A percentile compares a stretch with the other conserved stretches of the same genome.
Conservation (phyloP, 768 basidiomycete species). For the Fibroporia radiculosa region DNA sequence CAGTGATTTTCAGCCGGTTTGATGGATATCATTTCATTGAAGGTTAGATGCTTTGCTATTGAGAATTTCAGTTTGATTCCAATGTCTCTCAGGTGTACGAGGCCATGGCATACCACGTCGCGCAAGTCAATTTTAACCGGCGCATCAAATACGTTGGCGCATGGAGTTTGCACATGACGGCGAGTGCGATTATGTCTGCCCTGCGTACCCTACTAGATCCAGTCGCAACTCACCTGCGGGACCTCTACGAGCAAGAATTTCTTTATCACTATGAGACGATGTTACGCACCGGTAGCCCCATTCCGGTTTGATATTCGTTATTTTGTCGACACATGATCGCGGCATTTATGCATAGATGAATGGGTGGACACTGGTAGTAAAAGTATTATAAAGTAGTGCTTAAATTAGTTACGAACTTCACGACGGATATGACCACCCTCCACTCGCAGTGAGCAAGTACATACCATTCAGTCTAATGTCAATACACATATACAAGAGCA, state of each 20-base stretch:
- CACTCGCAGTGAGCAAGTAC: no score
- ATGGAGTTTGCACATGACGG: slow-evolving; percentile 94
- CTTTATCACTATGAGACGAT: slow-evolving; percentile 6
- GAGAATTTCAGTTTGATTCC: neutral
- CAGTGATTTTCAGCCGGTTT: slow-evolving; percentile 61
- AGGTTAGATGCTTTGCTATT: slow-evolving; percentile 36
- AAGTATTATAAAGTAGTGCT: neutral
- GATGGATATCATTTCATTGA: slow-evolving; percentile 82
- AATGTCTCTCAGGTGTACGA: slow-evolving; percentile 59
- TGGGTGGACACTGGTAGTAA: neutral
- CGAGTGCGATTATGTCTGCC: slow-evolving; percentile 75
- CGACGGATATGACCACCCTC: neutral
- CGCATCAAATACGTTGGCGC: slow-evolving; percentile 85
- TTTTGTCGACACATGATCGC: no score
- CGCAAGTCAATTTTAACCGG: slow-evolving; percentile 81
- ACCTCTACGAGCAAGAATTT: slow-evolving; percentile 21
- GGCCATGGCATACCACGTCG: slow-evolving; percentile 92
- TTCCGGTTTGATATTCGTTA: no score
- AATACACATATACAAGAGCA: neutral
- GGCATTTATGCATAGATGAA: neutral
- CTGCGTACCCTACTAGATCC: slow-evolving; percentile 76
- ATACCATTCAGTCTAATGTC: neutral
- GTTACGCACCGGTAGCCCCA: no score
- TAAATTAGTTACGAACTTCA: neutral
- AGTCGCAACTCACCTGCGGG: slow-evolving; percentile 25